Evolutionary conservation across 495 filamentous ascomycete genomes (phyloP).

Genomic region (Aspergillus haitiensis): DNA sequence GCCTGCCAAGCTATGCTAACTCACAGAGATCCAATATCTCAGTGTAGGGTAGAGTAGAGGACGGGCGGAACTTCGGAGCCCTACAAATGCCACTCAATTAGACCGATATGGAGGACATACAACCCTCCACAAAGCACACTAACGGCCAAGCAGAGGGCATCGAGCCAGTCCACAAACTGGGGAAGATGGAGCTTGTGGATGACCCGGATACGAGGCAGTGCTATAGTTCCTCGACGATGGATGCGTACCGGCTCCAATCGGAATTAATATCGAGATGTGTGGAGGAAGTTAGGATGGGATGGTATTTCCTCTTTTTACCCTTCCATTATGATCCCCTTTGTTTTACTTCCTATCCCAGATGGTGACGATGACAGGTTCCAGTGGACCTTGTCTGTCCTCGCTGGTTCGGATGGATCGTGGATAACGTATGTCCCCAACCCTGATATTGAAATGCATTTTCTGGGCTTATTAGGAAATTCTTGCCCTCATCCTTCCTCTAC

Average conservation of each 20-base stretch:
- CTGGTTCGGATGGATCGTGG: conserved; percentile 41
- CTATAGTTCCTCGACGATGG: conserved; percentile 35
- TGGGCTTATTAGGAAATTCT: conserved; percentile 33
- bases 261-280: conserved; percentile 34
- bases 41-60: no score
- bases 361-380: conserved; percentile 30
- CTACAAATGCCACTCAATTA: neutral
- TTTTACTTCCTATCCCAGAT: neutral
- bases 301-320: conserved; percentile 15
- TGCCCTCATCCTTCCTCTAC: conserved; percentile 19
- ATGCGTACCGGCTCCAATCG: conserved; percentile 38
- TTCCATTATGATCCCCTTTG: neutral
- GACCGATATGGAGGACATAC: conserved; percentile 27
- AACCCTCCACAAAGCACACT: conserved; percentile 8
- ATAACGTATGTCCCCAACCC: conserved; percentile 24
- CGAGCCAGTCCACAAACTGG: conserved; percentile 6
- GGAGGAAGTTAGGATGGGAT: conserved; percentile 39
- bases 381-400: conserved; percentile 36
- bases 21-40: neutral
- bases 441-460: neutral
- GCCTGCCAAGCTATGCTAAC: neutral
- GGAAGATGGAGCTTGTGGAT: conserved; percentile 27
- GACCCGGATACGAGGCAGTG: conserved; percentile 30
- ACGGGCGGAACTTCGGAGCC: no score
- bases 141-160: neutral